Evolutionary conservation across 805 yeast species (phyloP).

Genomic region (Kodamaea jinghongensis): DNA sequence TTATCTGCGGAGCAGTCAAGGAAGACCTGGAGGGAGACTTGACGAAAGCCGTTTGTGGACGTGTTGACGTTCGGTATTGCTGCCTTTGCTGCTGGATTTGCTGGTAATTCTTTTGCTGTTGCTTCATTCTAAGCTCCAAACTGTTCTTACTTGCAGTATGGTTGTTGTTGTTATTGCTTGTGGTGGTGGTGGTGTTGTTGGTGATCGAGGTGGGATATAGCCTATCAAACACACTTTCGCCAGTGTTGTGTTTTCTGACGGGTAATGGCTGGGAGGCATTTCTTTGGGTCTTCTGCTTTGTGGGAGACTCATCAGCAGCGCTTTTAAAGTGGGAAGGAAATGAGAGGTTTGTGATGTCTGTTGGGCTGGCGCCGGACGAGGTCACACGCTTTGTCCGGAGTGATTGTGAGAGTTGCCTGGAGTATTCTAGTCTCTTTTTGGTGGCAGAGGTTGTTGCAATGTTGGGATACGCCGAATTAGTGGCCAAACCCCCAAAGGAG

Average conservation of each 20-base stretch:
- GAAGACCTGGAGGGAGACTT: neutral
- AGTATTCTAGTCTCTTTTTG: conserved; percentile 18
- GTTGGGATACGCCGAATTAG: neutral
- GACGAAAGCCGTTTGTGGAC: neutral
- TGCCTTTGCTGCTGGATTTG: conserved; percentile 11
- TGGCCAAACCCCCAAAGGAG: conserved; percentile 1
- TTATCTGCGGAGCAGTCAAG: neutral
- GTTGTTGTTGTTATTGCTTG: conserved; percentile 3
- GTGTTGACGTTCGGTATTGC: neutral
- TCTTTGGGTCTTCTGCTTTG: conserved; percentile 6
- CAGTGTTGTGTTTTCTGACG: neutral
- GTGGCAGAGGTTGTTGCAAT: conserved; percentile 9
- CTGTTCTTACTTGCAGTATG: neutral
- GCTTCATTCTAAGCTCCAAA: conserved; percentile 6
- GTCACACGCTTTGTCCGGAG: conserved; percentile 14
- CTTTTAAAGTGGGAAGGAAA: conserved; percentile 6
- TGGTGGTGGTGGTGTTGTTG: neutral
- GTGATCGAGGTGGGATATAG: conserved; percentile 10
- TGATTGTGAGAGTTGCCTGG: conserved; percentile 16
- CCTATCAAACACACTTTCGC: conserved; percentile 12
- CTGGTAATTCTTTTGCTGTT: conserved; percentile 9
- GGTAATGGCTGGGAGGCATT: conserved; percentile 12
- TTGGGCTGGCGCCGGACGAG: conserved; percentile 14
- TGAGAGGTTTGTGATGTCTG: conserved; percentile 22
- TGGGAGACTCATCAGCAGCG: conserved; percentile 10